Conservation (phyloP, 306 rosid species). For the Medicago ruthenica region DNA sequence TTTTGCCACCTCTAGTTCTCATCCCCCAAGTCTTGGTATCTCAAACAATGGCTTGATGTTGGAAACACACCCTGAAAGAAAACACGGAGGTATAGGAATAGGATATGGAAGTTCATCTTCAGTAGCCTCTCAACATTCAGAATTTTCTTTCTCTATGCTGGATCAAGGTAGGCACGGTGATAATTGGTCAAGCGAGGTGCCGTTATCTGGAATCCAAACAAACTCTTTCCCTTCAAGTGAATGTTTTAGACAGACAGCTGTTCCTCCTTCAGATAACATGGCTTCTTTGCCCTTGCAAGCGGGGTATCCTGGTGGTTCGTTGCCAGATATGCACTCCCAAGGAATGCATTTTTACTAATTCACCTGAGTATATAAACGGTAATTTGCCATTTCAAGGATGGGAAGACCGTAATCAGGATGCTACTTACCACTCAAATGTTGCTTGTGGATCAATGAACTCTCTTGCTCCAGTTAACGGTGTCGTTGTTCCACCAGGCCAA, state of each 20-base stretch:
- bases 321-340: slow-evolving; percentile 56
- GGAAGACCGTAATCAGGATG: slow-evolving; percentile 64
- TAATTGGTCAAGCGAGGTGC: slow-evolving; percentile 68
- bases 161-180: slow-evolving; percentile 62
- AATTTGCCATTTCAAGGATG: slow-evolving; percentile 63
- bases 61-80: slow-evolving; percentile 55
- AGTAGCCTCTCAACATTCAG: slow-evolving; percentile 58
- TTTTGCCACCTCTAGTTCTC: slow-evolving; percentile 42
- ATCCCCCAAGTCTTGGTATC: slow-evolving; percentile 46
- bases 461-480: slow-evolving; percentile 55
- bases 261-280: slow-evolving; percentile 50
- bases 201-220: slow-evolving; percentile 60
- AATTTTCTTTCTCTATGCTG: slow-evolving; percentile 49
- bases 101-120: slow-evolving; percentile 58
- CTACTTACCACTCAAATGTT: slow-evolving; percentile 54
- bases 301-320: slow-evolving; percentile 53
- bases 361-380: slow-evolving; percentile 45
- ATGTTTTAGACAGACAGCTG: slow-evolving; percentile 50
- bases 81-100: slow-evolving; percentile 48
- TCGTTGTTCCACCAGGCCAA: slow-evolving; percentile 54
- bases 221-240: slow-evolving; percentile 55
- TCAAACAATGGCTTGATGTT: slow-evolving; percentile 52
- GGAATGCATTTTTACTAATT: slow-evolving; percentile 44
- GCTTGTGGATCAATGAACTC: slow-evolving; percentile 58
- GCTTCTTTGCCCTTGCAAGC: slow-evolving; percentile 53